Evolutionary conservation across 225 moss, liverwort and hornwort genomes (phyloP).

Genomic region (Marchantia polymorpha): DNA sequence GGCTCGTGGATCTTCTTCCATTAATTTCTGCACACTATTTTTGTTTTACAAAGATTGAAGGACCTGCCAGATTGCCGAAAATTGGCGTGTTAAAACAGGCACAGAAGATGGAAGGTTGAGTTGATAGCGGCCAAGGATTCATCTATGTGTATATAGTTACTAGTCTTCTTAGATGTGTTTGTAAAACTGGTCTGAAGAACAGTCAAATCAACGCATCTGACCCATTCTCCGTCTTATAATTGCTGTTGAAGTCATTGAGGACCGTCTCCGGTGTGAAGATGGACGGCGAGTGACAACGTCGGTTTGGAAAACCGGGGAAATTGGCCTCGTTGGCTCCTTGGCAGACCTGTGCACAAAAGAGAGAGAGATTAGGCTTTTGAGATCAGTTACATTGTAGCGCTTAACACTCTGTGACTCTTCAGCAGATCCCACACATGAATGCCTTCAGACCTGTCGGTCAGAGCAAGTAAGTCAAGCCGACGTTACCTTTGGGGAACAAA

Average conservation of each 20-base stretch:
- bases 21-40: background rate
- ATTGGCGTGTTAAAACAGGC: conserved; percentile 5
- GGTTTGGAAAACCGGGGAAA: conserved; percentile 57
- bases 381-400: background rate
- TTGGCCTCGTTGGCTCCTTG: conserved; percentile 70
- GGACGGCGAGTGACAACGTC: conserved; percentile 29
- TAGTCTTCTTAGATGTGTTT: background rate
- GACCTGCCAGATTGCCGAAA: conserved; percentile 24
- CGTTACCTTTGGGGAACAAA: conserved; percentile 63
- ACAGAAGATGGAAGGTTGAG: background rate
- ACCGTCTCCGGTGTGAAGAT: conserved; percentile 33
- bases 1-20: background rate
- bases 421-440: background rate
- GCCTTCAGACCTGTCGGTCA: background rate
- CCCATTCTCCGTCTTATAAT: conserved; percentile 37
- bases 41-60: conserved; percentile 12
- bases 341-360: conserved; percentile 45
- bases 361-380: background rate
- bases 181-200: background rate
- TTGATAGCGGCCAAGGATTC: background rate
- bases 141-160: background rate
- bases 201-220: conserved; percentile 37
- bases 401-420: background rate
- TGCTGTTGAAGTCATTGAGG: conserved; percentile 32
- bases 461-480: background rate